Base-by-base conservation (phyloP, 805 yeast genomes). In the Clavispora fructus region DNA sequence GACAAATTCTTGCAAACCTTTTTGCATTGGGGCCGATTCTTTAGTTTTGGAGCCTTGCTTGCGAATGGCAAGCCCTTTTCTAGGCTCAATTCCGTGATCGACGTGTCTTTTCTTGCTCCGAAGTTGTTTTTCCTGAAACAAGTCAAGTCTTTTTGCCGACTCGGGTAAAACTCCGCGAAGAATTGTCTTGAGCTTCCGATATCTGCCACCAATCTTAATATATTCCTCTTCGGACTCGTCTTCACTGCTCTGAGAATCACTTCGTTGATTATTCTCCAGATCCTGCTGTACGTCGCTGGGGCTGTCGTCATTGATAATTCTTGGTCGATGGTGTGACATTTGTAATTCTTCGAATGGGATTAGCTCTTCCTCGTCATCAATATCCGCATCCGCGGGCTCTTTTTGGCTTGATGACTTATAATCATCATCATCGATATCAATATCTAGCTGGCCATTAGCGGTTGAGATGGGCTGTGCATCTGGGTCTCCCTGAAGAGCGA, bases 141-240 rank as follows among this genome's bases (percentile, higher is more conserved):
- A 50, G 6, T 53, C 57, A 8, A 68, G 52, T 19, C 71, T 47
- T 46, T 64, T 69, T 5, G 72, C 68, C 4, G 74, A 69, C 43
- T 69, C 74, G 0, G 75, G 75, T 12, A 69, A 53, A 1, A 64
- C 67, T 0, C 75, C 75, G 28, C 60, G 48, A 6, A 70, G 52
- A 10, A 68, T 60, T 35, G 58, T 60, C 39, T 58, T 65, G 39
- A 65, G 65, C 45, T 58, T 67, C 27, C 51, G 33, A 40, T 50
- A 48, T 31, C 50, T 45, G 25, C 61, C 61, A 14, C 61, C 61
- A 6, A 57, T 44, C 10, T 44, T 32, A 6, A 57, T 54, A 13
- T 51, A 40, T 32, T 50, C 50, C 31, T 55, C 57, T 17, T 51
- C 53, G 6, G 41, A 39, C 5, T 30, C 42, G 2, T 30, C 16